Percentiles rank a stretch among this genome's conserved stretches.
These are phyloP conservation scores for Alternaria triticina DNA, from an alignment of 2,329 filamentous ascomycete species.

Conservation along the genomic window DNA sequence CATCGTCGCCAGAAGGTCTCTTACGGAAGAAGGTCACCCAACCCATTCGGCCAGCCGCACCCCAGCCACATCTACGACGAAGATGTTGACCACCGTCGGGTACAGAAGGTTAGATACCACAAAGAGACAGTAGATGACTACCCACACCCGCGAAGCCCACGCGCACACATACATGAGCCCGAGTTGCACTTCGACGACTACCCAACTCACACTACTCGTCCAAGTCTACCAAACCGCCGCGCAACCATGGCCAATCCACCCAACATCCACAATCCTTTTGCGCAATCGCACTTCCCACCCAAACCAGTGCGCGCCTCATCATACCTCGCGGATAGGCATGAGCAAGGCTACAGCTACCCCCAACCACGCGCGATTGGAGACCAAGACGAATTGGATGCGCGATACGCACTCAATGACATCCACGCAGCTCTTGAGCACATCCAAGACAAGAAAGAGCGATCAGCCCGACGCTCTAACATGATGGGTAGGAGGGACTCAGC, in stretches of 20 bases:
- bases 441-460: slow-evolving; percentile 1
- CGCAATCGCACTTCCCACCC: slow-evolving; percentile 9
- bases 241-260: slow-evolving; percentile 12
- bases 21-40: neutral
- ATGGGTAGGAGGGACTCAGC: neutral
- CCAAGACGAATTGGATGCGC: neutral
- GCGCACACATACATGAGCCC: neutral
- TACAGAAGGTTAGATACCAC: slow-evolving; percentile 2
- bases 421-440: slow-evolving; percentile 10
- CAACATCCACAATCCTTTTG: slow-evolving; percentile 7
- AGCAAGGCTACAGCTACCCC: neutral
- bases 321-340: slow-evolving; percentile 7
- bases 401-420: slow-evolving; percentile 1
- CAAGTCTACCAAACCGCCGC: slow-evolving; percentile 13
- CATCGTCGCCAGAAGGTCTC: neutral
- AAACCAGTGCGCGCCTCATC: slow-evolving; percentile 13
- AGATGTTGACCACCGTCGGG: slow-evolving; percentile 2
- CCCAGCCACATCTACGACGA: slow-evolving; percentile 16
- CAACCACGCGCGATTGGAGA: neutral
- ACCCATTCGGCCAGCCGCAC: slow-evolving; percentile 3
- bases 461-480: neutral
- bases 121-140: slow-evolving; percentile 12
- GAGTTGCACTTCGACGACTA: slow-evolving; percentile 16
- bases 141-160: neutral
- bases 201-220: slow-evolving; percentile 2